Conservation (phyloP, 2,329 filamentous ascomycete species). For the Penicillium sp. region DNA sequence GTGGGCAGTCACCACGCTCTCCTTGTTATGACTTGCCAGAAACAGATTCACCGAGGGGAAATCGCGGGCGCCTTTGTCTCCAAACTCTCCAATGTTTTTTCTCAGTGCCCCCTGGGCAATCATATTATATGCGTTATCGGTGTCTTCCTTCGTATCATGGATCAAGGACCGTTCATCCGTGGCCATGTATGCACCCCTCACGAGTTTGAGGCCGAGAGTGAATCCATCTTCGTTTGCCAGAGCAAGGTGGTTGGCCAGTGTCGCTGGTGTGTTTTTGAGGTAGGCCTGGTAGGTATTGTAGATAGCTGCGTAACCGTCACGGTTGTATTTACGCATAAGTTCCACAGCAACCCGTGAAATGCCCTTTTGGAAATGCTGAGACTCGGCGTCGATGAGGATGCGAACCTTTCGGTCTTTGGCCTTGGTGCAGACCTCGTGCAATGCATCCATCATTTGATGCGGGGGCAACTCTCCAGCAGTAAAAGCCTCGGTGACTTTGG, state of each 20-base stretch:
- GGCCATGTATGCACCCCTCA: constrained; percentile 70
- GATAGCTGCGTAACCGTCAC: constrained; percentile 61
- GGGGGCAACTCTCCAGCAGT: constrained; percentile 61
- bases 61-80: constrained; percentile 5
- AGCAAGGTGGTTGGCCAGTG: constrained; percentile 59
- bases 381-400: constrained; percentile 83
- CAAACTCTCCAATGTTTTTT: constrained; percentile 36
- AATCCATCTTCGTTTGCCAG: constrained; percentile 59
- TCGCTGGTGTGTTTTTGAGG: constrained; percentile 59
- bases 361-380: constrained; percentile 71
- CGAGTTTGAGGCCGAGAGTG: constrained; percentile 69
- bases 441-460: constrained; percentile 63
- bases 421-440: constrained; percentile 65
- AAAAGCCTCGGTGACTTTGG: constrained; percentile 65
- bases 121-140: constrained; percentile 69
- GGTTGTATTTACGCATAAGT: constrained; percentile 77
- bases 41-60: constrained; percentile 65
- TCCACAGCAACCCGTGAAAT: constrained; percentile 77
- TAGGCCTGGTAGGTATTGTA: constrained; percentile 81
- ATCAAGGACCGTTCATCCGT: constrained; percentile 68
- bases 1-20: constrained; percentile 60
- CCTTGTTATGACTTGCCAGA: constrained; percentile 78
- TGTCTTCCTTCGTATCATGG: constrained; percentile 68
- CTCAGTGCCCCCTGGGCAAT: constrained; percentile 66
- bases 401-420: constrained; percentile 62